Conservation (phyloP, 1,284 basidiomycete species). For the Ceratobasidium sp. region DNA sequence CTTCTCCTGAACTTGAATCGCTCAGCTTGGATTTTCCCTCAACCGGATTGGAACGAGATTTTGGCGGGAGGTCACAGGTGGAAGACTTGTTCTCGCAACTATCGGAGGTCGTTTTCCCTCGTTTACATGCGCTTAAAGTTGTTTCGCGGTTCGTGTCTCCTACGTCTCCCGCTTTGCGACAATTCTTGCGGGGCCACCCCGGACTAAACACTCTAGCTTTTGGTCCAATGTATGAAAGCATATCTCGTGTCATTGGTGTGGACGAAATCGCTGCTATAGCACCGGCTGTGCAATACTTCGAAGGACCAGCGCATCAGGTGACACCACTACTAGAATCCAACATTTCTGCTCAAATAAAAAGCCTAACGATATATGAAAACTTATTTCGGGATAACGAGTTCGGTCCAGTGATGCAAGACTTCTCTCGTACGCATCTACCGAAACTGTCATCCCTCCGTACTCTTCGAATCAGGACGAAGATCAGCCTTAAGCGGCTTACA, state of each 20-base stretch:
- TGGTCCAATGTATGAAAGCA: not conserved
- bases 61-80: not conserved
- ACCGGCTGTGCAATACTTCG: not conserved
- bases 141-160: not conserved
- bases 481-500: not conserved
- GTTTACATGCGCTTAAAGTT: not conserved
- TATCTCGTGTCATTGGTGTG: not conserved
- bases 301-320: not conserved
- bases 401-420: too few relatives aligned
- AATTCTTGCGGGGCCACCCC: not conserved
- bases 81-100: not conserved
- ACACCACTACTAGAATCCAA: not conserved
- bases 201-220: not conserved
- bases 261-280: not conserved
- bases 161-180: not conserved
- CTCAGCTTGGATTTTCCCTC: not conserved
- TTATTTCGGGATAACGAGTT: not conserved
- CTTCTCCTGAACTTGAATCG: not conserved
- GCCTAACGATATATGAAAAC: not conserved
- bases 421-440: not conserved
- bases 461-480: not conserved
- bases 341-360: not conserved
- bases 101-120: not conserved
- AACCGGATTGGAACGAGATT: too few relatives aligned
- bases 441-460: not conserved